These are phyloP conservation scores for Infundibulicybe gibba DNA, from an alignment of 768 basidiomycete species.

Conservation along the genomic window DNA sequence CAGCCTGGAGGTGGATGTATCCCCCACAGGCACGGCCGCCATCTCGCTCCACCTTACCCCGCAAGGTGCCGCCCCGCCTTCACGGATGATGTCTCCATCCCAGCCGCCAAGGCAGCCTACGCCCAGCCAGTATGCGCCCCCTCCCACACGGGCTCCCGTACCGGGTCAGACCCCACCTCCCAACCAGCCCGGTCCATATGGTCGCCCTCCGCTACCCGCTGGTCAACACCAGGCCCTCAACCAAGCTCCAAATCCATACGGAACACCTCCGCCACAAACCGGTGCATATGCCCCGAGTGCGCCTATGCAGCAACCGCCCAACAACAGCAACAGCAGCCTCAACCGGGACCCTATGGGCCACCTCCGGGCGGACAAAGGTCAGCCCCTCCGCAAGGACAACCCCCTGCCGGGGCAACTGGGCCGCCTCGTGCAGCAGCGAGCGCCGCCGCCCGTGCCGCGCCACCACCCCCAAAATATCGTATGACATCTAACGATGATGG, in stretches of 20 bases:
- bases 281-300: conserved; percentile 20
- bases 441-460: conserved; percentile 20
- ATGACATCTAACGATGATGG: conserved; percentile 13
- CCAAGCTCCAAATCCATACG: conserved; percentile 31
- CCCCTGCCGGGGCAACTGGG: conserved; percentile 35
- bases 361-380: conserved; percentile 31
- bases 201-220: conserved; percentile 24
- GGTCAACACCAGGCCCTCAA: conserved; percentile 7
- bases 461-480: conserved; percentile 44
- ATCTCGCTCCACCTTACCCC: conserved; percentile 16
- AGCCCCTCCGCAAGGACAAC: conserved; percentile 19
- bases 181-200: conserved; percentile 26
- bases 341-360: conserved; percentile 36
- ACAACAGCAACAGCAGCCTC: conserved; percentile 19
- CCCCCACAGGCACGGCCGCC: conserved; percentile 29
- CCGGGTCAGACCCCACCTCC: conserved; percentile 42
- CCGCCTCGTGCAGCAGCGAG: conserved; percentile 15
- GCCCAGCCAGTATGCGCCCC: conserved; percentile 47
- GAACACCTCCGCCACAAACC: conserved; percentile 22
- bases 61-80: conserved; percentile 26
- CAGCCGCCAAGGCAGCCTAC: conserved; percentile 39
- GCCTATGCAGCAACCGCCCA: conserved; percentile 12
- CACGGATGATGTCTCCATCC: conserved; percentile 45
- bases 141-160: conserved; percentile 35
- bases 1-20: conserved; percentile 23